These are phyloP conservation scores for Polyporus arcularius DNA, from an alignment of 768 basidiomycete genomes.

Conservation along the genomic window DNA sequence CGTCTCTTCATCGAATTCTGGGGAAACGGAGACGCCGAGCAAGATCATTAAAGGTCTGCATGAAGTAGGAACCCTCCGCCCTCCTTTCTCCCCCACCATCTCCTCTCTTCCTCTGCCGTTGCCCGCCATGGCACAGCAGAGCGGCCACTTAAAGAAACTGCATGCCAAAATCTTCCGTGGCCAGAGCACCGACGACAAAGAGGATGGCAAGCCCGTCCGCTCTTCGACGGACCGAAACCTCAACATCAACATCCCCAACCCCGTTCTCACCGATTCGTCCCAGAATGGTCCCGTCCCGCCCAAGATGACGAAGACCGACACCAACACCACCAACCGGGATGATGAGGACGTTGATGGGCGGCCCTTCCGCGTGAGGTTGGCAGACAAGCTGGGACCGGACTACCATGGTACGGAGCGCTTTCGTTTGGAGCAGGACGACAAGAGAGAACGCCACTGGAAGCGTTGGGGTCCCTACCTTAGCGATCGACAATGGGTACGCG, in stretches of 20 bases:
- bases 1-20: slow-evolving; percentile 6
- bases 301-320: slow-evolving; percentile 36
- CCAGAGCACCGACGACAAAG: slow-evolving; percentile 27
- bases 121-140: slow-evolving; percentile 40
- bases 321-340: slow-evolving; percentile 17
- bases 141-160: slow-evolving; percentile 55
- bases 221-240: slow-evolving; percentile 35
- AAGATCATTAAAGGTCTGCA: slow-evolving; percentile 3
- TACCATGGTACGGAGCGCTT: slow-evolving; percentile 85
- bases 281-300: slow-evolving; percentile 41
- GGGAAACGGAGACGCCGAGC: slow-evolving; percentile 7
- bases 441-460: slow-evolving; percentile 91
- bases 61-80: not conserved
- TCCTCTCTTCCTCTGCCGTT: slow-evolving; percentile 11
- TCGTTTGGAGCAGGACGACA: slow-evolving; percentile 81
- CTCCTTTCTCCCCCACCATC: slow-evolving; percentile 11
- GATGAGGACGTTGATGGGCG: slow-evolving; percentile 13
- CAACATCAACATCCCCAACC: slow-evolving; percentile 75
- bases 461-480: slow-evolving; percentile 98
- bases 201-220: slow-evolving; percentile 27
- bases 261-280: slow-evolving; percentile 32
- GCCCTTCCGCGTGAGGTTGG: slow-evolving; percentile 66
- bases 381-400: slow-evolving; percentile 59
- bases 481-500: slow-evolving; percentile 93
- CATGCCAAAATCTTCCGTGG: slow-evolving; percentile 74